Evolutionary conservation across 345 rosid species (phyloP), one percentile per base, ranked within the genome.

Genomic region (Clausena lansium): DNA sequence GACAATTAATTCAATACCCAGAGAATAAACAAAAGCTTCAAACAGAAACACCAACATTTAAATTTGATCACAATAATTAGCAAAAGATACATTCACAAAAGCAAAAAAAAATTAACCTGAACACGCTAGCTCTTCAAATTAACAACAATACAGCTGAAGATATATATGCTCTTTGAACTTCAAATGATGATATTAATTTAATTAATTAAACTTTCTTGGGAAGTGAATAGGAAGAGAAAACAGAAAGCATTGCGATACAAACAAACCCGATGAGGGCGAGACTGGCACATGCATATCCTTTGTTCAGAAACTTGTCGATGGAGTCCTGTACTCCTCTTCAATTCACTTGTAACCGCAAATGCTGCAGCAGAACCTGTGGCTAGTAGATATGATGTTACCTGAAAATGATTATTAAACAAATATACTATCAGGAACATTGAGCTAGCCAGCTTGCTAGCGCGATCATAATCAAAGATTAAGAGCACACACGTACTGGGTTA

Each of bases 291-390:
- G 86, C 90, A n/a, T 87, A 81, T 2, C 87, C 93, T 83, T 70
- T 90, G 66, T 84, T 10, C 9, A 88, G 84, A 75, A 88, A 89
- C 2, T 74, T 81, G 50, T 83, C 89, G 0, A 78, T 4, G 14
- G 79, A 79, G n/a, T 75, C 70, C 11, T 69, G 24, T 64, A 19
- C 4, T 14, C 11, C 57, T 71, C 82, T 89, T 88, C 78, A 88
- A 33, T 68, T 92, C 97, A 45, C 71, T 82, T 8, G 87, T 89
- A 2, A 81, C 89, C 5, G 88, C 93, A 61, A 90, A 87, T 58
- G 83, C 94, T 0, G 91, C 97, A 0, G 91, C 93, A 0, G 84
- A 83, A 3, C 94, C 91, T 0, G 92, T 88, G 5, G 86, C 94
- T 70, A 88, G 32, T 11, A 88, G 15, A 68, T 85, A 89, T 2